Percentiles rank a stretch among this genome's conserved stretches.
Evolutionary conservation across 805 yeast species (phyloP).

Genomic region (Candida oleophila): DNA sequence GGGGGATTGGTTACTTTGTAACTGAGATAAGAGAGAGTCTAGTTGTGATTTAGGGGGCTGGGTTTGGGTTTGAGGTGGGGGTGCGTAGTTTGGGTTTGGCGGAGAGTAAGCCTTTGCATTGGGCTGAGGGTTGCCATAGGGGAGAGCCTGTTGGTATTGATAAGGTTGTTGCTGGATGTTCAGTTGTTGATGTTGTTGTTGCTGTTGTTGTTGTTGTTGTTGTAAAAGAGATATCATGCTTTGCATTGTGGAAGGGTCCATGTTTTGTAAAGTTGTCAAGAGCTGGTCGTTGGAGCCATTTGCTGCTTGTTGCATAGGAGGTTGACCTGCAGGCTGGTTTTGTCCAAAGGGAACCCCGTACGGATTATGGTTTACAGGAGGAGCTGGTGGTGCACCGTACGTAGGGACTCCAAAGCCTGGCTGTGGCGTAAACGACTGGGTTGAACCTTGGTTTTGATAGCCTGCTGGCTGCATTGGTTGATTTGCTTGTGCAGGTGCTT

Average conservation of each 20-base stretch:
- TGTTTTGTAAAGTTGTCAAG: constrained; percentile 18
- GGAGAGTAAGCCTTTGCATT: constrained; percentile 6
- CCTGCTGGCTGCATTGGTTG: not conserved
- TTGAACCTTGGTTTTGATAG: not conserved
- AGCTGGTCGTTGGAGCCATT: constrained; percentile 2
- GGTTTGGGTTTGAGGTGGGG: constrained; percentile 11
- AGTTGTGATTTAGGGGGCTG: constrained; percentile 23
- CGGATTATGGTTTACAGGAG: constrained; percentile 5
- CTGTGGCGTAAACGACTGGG: not conserved
- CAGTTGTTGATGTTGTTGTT: constrained; percentile 9
- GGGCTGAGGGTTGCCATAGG: constrained; percentile 5
- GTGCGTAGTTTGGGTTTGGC: constrained; percentile 11
- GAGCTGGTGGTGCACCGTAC: constrained; percentile 3
- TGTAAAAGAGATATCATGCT: constrained; percentile 29
- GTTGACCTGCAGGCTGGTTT: constrained; percentile 4
- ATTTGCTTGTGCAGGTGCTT: not conserved
- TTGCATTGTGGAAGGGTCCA: constrained; percentile 35
- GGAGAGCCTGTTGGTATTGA: constrained; percentile 7
- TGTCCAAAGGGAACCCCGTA: constrained; percentile 11
- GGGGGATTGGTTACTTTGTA: constrained; percentile 15
- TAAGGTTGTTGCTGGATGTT: constrained; percentile 11
- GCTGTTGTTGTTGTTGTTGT: constrained; percentile 25
- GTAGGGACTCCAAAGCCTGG: constrained; percentile 1
- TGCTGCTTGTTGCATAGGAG: not conserved
- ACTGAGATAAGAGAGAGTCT: constrained; percentile 25